Evolutionary conservation across 1,284 basidiomycete species (phyloP).

Genomic region (Fomes fomentarius): DNA sequence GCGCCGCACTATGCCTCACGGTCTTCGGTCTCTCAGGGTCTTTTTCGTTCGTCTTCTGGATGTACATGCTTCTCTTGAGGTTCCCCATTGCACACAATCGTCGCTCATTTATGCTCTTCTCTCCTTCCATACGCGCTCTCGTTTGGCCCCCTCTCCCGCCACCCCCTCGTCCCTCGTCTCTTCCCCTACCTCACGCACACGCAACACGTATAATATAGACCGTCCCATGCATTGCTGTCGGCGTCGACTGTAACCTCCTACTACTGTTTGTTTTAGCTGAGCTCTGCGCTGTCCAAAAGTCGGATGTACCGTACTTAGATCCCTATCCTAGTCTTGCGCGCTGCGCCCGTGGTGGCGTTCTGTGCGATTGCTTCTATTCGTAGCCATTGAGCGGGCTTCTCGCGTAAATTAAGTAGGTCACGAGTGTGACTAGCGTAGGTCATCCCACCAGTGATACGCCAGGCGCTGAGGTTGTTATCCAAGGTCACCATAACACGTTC

Average conservation of each 20-base stretch:
- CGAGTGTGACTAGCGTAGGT: too few relatives aligned
- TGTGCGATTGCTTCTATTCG: constrained; percentile 3
- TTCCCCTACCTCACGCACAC: background rate
- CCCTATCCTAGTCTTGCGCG: constrained; percentile 12
- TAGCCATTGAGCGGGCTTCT: too few relatives aligned
- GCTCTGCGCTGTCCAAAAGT: constrained; percentile 6
- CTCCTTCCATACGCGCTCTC: constrained; percentile 22
- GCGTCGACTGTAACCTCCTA: constrained; percentile 20
- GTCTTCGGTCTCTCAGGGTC: background rate
- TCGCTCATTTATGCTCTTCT: constrained; percentile 10
- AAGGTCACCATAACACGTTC: too few relatives aligned
- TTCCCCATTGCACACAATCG: background rate
- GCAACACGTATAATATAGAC: constrained; percentile 19
- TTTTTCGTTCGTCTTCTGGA: background rate
- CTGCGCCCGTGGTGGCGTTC: background rate
- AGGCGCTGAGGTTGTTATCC: too few relatives aligned
- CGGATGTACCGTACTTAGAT: constrained; percentile 23
- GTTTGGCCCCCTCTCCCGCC: constrained; percentile 8
- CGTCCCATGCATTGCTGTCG: constrained; percentile 24
- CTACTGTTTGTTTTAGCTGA: constrained; percentile 22
- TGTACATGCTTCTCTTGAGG: background rate
- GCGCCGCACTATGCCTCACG: background rate
- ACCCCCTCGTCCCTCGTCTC: background rate
- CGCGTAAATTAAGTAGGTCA: too few relatives aligned
- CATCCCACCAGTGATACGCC: too few relatives aligned